phyloP scores from a whole-genome alignment of 2,329 filamentous ascomycete species.

The Aaosphaeria arxii region DNA sequence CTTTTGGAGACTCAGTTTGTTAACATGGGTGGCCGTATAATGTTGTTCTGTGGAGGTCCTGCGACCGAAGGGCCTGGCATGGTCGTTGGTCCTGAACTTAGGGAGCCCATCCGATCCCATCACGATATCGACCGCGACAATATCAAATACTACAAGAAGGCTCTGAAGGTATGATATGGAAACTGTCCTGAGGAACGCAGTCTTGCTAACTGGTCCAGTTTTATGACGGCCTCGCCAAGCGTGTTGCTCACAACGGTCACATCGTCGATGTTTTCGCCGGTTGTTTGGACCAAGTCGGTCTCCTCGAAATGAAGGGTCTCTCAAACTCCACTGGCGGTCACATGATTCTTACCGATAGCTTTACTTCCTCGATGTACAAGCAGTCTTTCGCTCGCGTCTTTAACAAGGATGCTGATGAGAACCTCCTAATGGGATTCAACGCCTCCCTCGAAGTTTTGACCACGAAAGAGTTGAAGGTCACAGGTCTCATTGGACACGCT shows the following conservation, averaged over 20 bases:
- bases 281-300: slow-evolving; percentile 93
- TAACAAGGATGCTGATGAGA: slow-evolving; percentile 93
- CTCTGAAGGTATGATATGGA: slow-evolving; percentile 70
- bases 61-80: slow-evolving; percentile 95
- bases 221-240: slow-evolving; percentile 90
- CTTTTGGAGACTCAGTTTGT: slow-evolving; percentile 93
- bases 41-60: slow-evolving; percentile 94
- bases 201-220: slow-evolving; percentile 55
- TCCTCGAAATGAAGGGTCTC: slow-evolving; percentile 96
- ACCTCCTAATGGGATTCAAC: slow-evolving; percentile 97
- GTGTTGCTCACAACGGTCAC: slow-evolving; percentile 93
- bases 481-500: slow-evolving; percentile 92
- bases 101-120: slow-evolving; percentile 95
- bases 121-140: slow-evolving; percentile 99
- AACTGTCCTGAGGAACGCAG: not conserved
- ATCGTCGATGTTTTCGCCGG: slow-evolving; percentile 97
- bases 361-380: slow-evolving; percentile 98
- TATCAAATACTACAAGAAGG: slow-evolving; percentile 99
- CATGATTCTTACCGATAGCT: slow-evolving; percentile 97
- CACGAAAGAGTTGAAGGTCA: slow-evolving; percentile 97
- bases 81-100: slow-evolving; percentile 92
- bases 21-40: slow-evolving; percentile 90
- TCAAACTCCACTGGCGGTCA: slow-evolving; percentile 95
- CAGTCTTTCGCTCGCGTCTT: slow-evolving; percentile 97
- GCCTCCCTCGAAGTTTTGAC: slow-evolving; percentile 93